phyloP scores from a whole-genome alignment of 805 yeast species.

The Wickerhamomyces xylosicus region DNA sequence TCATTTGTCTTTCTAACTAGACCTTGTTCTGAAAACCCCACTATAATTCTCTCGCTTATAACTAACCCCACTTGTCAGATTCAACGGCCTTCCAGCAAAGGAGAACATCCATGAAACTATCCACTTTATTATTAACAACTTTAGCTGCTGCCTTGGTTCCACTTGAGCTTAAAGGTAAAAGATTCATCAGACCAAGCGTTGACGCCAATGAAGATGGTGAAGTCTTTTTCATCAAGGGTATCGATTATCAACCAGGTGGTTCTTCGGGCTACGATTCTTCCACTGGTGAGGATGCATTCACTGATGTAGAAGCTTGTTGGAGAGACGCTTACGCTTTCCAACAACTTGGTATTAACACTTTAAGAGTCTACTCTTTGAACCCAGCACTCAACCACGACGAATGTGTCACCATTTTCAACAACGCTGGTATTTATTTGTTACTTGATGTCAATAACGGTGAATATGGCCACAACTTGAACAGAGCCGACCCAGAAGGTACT shows the following conservation, averaged over 20 bases:
- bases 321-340: conserved; percentile 76
- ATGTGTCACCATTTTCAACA: conserved; percentile 82
- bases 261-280: conserved; percentile 40
- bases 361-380: conserved; percentile 73
- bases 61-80: too few relatives aligned
- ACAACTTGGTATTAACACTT: conserved; percentile 75
- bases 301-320: conserved; percentile 59
- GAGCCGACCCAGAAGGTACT: conserved; percentile 59
- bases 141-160: conserved; percentile 42
- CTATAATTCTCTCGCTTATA: too few relatives aligned
- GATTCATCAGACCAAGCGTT: conserved; percentile 48
- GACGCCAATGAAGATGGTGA: conserved; percentile 35
- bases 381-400: conserved; percentile 83
- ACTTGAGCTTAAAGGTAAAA: conserved; percentile 39
- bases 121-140: neutral
- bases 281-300: conserved; percentile 49
- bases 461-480: conserved; percentile 53
- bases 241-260: conserved; percentile 93
- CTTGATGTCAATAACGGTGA: conserved; percentile 79
- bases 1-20: too few relatives aligned
- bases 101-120: neutral
- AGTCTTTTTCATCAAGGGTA: conserved; percentile 74
- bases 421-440: conserved; percentile 84
- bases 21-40: too few relatives aligned
- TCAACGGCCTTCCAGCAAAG: too few relatives aligned